These are phyloP conservation scores for Colletotrichum brevisporum DNA, from an alignment of 2,329 filamentous ascomycete species.

Conservation along the genomic window DNA sequence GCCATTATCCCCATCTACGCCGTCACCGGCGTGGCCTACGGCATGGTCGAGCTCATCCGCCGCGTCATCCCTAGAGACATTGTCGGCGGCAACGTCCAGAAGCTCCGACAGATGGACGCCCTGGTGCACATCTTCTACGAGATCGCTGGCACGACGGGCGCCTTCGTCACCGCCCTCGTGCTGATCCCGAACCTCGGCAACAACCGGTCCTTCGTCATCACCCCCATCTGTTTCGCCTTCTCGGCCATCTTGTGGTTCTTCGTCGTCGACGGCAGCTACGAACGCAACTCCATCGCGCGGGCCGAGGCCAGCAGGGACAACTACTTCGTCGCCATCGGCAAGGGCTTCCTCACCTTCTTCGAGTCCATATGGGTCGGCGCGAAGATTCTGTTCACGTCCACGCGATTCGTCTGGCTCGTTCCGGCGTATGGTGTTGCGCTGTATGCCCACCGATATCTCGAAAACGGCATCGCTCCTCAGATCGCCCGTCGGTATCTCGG, in stretches of 20 bases:
- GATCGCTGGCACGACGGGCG: conserved; percentile 61
- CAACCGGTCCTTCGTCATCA: conserved; percentile 66
- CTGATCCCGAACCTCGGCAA: conserved; percentile 65
- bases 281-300: conserved; percentile 42
- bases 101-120: conserved; percentile 62
- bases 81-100: conserved; percentile 64
- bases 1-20: conserved; percentile 64
- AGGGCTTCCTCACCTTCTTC: conserved; percentile 40
- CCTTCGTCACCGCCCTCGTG: conserved; percentile 63
- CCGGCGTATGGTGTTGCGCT: conserved; percentile 64
- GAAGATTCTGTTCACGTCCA: conserved; percentile 60
- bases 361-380: conserved; percentile 61
- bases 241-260: conserved; percentile 61
- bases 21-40: conserved; percentile 57
- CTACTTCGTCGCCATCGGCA: conserved; percentile 21
- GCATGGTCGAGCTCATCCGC: conserved; percentile 67
- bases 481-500: conserved; percentile 62
- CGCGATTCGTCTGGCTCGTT: conserved; percentile 64
- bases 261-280: conserved; percentile 56
- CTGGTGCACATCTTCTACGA: conserved; percentile 49
- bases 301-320: conserved; percentile 40
- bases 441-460: conserved; percentile 65
- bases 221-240: conserved; percentile 60
- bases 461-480: conserved; percentile 62
- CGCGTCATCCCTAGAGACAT: conserved; percentile 66